Base-by-base conservation (phyloP, 768 basidiomycete species). In the Tephrocybe sp. region DNA sequence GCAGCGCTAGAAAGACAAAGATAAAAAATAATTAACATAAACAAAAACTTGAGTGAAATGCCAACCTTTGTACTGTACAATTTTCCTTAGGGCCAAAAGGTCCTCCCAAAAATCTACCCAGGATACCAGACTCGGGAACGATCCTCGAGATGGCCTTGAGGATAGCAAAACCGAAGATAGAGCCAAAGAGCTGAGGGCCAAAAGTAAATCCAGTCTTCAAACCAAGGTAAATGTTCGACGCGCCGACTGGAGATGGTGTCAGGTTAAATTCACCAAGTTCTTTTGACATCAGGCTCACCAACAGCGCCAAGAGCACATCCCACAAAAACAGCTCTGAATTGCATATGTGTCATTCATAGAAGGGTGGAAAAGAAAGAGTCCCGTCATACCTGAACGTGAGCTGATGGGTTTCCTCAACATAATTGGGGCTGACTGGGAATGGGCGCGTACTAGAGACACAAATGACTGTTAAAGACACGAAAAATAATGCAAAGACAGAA, bases 121-220 rank as follows among this genome's bases (percentile, higher is more conserved):
- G 41, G 7, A 77, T 44, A 22, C 76, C 76, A 33, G 70, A 71
- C 53, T 74, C 72, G 1, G 80, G 80, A 20, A 79, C 53, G 6
- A 74, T 64, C 47, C 66, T 78, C 16, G 79, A 77, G 20, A 84
- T 46, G 1, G 81, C 75, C 55, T 84, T 82, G 48, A 84, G 65
- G 55, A 83, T 83, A 20, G 80, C 80, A 57, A 77, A 83, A 42
- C 80, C 80, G 56, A 82, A 80, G 54, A 81, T 82, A 32, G 79
- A 72, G 53, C 82, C 83, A 53, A 85, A 85, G 7, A 83, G 67
- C 49, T 80, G 79, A 26, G 81, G 77, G 26, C 82, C 83, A 62
- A 85, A 84, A 2, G 80, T 83, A 62, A 82, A 83, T 19, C 83
- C 84, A 1, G 84, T 84, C 68, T 86, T 85, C 51, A 85, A 64